Conservation (phyloP, 108 stramenopile species). For the Stephanodiscus minutulus region DNA sequence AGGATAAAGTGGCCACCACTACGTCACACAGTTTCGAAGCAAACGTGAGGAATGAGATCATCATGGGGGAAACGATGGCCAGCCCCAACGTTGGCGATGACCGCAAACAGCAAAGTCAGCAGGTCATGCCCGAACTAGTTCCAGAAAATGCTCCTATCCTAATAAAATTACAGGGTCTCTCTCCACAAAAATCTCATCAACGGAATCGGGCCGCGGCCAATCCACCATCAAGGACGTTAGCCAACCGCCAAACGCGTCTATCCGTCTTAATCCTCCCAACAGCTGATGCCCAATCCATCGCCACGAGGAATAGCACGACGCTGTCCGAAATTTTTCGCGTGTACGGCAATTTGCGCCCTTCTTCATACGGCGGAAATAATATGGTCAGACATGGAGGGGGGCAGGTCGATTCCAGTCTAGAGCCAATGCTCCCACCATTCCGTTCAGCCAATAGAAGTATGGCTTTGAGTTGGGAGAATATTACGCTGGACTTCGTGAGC, state of each 20-base stretch:
- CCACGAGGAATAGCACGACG: slow-evolving; percentile 73
- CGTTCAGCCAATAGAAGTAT: slow-evolving; percentile 59
- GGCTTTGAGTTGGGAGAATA: slow-evolving; percentile 48
- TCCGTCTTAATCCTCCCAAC: slow-evolving; percentile 78
- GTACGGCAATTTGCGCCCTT: slow-evolving; percentile 21
- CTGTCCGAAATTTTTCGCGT: slow-evolving; percentile 73
- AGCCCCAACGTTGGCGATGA: slow-evolving; percentile 12
- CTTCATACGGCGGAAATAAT: neutral
- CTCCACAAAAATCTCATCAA: neutral
- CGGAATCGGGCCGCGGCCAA: slow-evolving; percentile 17
- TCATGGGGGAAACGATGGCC: slow-evolving; percentile 6
- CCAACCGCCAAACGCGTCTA: slow-evolving; percentile 69
- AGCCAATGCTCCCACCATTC: slow-evolving; percentile 67
- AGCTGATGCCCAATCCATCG: slow-evolving; percentile 64
- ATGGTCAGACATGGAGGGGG: neutral
- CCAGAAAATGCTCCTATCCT: neutral
- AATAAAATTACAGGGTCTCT: neutral
- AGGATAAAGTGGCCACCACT: neutral
- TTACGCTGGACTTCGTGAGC: slow-evolving; percentile 53
- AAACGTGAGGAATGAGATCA: neutral
- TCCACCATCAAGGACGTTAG: slow-evolving; percentile 42
- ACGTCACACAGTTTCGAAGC: neutral
- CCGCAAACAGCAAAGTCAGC: neutral
- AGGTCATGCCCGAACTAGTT: slow-evolving; percentile 4
- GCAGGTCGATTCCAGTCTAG: slow-evolving; percentile 8